Evolutionary conservation across 805 yeast genomes (phyloP).

Genomic region (Barnettozyma populi): DNA sequence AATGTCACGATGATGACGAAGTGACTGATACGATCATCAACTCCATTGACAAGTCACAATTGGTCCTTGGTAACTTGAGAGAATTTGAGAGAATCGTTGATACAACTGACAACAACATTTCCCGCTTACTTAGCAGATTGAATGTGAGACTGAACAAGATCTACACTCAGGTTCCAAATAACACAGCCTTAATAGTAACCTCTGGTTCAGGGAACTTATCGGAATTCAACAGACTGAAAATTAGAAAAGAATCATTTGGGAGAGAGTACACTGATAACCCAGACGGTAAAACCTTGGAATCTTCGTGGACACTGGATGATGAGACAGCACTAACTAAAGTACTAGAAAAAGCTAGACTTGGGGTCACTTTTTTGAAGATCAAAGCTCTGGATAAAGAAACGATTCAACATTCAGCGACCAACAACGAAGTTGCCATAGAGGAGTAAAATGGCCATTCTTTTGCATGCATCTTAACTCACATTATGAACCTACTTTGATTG

Average conservation of each 20-base stretch:
- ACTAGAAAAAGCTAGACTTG: constrained; percentile 49
- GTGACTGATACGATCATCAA: constrained; percentile 37
- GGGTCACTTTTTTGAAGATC: constrained; percentile 51
- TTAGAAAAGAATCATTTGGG: constrained; percentile 37
- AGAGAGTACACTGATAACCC: constrained; percentile 34
- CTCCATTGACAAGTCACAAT: constrained; percentile 24
- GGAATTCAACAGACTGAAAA: constrained; percentile 40
- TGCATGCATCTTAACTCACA: not conserved
- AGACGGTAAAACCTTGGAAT: constrained; percentile 30
- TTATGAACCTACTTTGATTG: not conserved
- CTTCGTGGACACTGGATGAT: constrained; percentile 48
- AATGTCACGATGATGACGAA: constrained; percentile 57
- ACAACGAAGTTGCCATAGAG: constrained; percentile 2
- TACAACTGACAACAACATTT: constrained; percentile 10
- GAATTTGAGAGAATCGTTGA: constrained; percentile 35
- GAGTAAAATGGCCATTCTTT: not conserved
- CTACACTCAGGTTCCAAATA: constrained; percentile 47
- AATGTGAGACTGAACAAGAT: constrained; percentile 42
- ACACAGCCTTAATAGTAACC: constrained; percentile 55
- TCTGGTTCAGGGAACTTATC: constrained; percentile 61
- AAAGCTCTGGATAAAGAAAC: constrained; percentile 21
- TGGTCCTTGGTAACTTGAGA: constrained; percentile 50
- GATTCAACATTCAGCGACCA: not conserved
- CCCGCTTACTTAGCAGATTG: constrained; percentile 24
- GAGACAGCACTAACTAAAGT: constrained; percentile 42